A percentile compares a stretch with the other conserved stretches of the same genome.
These are phyloP conservation scores for Erythrophleum ivorense DNA, from an alignment of 331 rosid genomes.

Conservation along the genomic window DNA sequence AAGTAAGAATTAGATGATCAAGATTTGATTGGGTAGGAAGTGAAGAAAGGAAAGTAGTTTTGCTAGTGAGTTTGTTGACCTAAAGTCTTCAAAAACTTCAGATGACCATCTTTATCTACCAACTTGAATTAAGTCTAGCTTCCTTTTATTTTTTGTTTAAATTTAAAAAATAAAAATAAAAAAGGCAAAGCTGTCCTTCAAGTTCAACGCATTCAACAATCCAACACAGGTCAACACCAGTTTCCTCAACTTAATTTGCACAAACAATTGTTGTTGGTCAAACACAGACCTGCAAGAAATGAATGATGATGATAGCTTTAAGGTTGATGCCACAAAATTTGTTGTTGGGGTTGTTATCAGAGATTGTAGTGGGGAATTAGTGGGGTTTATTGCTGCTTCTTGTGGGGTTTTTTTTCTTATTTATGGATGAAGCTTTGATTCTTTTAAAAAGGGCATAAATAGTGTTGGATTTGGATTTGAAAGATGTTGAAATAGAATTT, in stretches of 20 bases:
- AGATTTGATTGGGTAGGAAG: slow-evolving; percentile 8
- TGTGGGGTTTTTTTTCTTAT: too few relatives aligned
- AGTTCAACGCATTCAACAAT: neutral
- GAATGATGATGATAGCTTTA: too few relatives aligned
- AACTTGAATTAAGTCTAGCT: neutral
- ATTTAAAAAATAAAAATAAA: neutral
- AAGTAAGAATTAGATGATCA: neutral
- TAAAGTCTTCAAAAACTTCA: neutral
- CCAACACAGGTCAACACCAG: neutral
- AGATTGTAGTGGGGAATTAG: too few relatives aligned
- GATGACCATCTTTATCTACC: slow-evolving; percentile 28
- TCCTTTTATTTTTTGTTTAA: neutral
- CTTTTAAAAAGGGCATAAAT: too few relatives aligned
- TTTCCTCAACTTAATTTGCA: neutral
- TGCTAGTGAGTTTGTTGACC: slow-evolving; percentile 27
- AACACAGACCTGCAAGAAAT: neutral
- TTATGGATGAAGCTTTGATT: too few relatives aligned
- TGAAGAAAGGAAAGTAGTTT: neutral
- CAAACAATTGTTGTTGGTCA: slow-evolving; percentile 3
- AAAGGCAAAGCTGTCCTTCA: neutral
- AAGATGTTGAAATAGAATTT: too few relatives aligned
- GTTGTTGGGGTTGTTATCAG: too few relatives aligned
- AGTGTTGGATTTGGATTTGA: too few relatives aligned
- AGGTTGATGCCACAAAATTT: too few relatives aligned
- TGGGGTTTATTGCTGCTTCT: too few relatives aligned